Conservation (phyloP, 2,329 filamentous ascomycete species). For the Scopulariopsis brevicaulis region DNA sequence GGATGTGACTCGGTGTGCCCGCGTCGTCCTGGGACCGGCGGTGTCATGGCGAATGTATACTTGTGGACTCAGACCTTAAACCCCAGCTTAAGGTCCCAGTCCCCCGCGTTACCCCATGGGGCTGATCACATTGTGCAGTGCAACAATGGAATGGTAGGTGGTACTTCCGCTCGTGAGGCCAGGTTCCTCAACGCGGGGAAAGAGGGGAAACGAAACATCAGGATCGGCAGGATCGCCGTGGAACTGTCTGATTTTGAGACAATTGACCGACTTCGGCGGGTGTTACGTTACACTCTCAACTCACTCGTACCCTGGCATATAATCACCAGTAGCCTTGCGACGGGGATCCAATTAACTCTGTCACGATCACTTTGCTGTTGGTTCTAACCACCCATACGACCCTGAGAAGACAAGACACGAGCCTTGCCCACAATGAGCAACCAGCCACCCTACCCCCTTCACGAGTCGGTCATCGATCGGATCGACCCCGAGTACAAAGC, state of each 20-base stretch:
- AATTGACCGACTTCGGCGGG: background rate
- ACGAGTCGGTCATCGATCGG: background rate
- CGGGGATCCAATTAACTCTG: background rate
- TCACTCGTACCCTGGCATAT: background rate
- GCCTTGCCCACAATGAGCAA: background rate
- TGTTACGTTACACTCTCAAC: background rate
- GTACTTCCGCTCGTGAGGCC: background rate
- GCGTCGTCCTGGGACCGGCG: background rate
- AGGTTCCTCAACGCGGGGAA: background rate
- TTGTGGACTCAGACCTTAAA: background rate
- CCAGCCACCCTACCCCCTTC: background rate
- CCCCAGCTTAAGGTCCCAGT: background rate
- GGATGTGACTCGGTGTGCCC: background rate
- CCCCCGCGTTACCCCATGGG: background rate
- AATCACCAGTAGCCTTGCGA: background rate
- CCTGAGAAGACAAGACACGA: background rate
- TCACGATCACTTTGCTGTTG: background rate
- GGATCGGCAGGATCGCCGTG: background rate
- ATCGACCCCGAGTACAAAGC: background rate
- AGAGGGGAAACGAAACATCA: background rate
- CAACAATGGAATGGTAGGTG: background rate
- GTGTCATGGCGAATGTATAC: background rate
- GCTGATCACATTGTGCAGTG: background rate
- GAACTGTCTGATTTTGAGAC: background rate
- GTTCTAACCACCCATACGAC: background rate